phyloP scores from a whole-genome alignment of 805 yeast species.

The Saturnispora bothae region DNA sequence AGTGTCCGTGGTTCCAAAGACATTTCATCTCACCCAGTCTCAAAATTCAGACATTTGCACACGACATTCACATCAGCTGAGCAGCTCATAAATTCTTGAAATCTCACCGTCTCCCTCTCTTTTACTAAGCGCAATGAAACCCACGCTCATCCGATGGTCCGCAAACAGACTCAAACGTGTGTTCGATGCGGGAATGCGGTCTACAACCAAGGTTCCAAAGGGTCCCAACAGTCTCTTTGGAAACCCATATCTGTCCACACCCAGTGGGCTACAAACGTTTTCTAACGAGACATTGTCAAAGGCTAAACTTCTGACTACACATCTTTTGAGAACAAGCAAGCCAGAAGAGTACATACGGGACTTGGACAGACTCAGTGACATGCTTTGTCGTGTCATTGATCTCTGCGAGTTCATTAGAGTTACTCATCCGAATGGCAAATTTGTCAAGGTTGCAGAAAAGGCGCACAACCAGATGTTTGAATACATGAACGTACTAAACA shows the following conservation, averaged over 20 bases:
- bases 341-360: slow-evolving; percentile 42
- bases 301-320: slow-evolving; percentile 52
- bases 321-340: slow-evolving; percentile 40
- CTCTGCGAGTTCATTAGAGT: slow-evolving; percentile 86
- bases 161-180: slow-evolving; percentile 3
- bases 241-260: slow-evolving; percentile 58
- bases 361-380: slow-evolving; percentile 78
- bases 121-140: no score
- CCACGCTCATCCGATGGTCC: no score
- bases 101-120: neutral
- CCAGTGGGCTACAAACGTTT: slow-evolving; percentile 62
- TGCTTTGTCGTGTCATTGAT: slow-evolving; percentile 85
- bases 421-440: slow-evolving; percentile 66
- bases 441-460: slow-evolving; percentile 72
- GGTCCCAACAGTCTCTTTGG: slow-evolving; percentile 64
- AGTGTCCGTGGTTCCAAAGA: no score
- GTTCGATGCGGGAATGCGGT: slow-evolving; percentile 3
- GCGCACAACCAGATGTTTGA: slow-evolving; percentile 86
- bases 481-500: slow-evolving; percentile 86
- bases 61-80: no score
- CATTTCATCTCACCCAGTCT: no score
- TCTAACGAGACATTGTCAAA: slow-evolving; percentile 50
- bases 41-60: no score
- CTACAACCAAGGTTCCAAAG: slow-evolving; percentile 18
- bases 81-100: no score